Evolutionary conservation across 495 filamentous ascomycete species (phyloP), one percentile per base, ranked within the genome.

Genomic region (Xylaria palmicola): DNA sequence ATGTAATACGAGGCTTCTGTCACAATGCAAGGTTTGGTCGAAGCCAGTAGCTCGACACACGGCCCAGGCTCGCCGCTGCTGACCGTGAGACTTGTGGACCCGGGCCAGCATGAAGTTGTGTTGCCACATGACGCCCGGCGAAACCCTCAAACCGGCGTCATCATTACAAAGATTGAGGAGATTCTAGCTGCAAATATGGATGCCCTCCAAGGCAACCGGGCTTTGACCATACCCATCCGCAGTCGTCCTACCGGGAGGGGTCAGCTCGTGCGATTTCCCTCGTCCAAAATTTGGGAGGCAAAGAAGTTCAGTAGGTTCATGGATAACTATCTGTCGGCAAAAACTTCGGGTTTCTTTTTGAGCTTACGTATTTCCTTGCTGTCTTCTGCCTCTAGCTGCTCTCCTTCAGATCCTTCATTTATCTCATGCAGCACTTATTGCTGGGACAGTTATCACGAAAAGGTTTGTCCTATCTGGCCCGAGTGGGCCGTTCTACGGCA

Each of bases 401-500:
- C 72, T 88, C 8, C 72, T 93, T 56, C 83, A 85, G 8, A 84
- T 95, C 40, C 78, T 95, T 9, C 82, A 88, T 53, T 73, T 90
- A 9, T 83, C 91, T 43, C 85, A 90, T 53, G 83, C 90, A 57
- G 87, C 89, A 1, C 69, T 95, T 5, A 68, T 82, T 1, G 79
- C 76, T 0, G 84, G 86, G 26, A 72, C 79, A 22, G 65, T 88
- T n/a, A 82, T 91, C 43, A 92, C 90, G 0, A 95, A 93, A 75
- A 86, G 92, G 92, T 93, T 45, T 32, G 64, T 56, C 4, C 12
- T n/a, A 22, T 56, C 19, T n/a, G 17, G 27, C 22, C 13, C 9
- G 10, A 19, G 8, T 17, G 6, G 17, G 8, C 1, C 20, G 2
- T 12, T 9, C 2, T 50, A 22, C 29, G 26, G 7, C 19, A 12